phyloP scores from a whole-genome alignment of 257 asterid species.

The Ehretia macrophylla region DNA sequence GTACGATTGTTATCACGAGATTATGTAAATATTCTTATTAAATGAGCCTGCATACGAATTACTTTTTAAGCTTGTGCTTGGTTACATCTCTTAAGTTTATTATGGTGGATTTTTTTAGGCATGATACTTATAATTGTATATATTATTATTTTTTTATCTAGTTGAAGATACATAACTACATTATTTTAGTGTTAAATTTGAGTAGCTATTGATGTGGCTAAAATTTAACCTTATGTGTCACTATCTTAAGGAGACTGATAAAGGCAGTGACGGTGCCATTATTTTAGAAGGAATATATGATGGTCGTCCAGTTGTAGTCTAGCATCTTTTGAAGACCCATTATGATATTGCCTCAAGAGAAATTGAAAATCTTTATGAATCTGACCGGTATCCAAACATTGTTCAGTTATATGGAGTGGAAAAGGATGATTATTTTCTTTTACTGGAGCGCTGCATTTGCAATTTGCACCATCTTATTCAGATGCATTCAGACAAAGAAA shows the following conservation, averaged over 20 bases:
- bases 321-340: constrained; percentile 82
- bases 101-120: too few relatives aligned
- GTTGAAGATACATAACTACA: too few relatives aligned
- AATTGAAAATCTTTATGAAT: constrained; percentile 77
- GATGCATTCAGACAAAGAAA: constrained; percentile 40
- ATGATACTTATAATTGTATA: too few relatives aligned
- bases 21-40: too few relatives aligned
- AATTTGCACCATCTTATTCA: constrained; percentile 76
- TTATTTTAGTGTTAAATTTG: too few relatives aligned
- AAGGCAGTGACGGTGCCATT: constrained; percentile 91
- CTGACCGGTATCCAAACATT: constrained; percentile 85
- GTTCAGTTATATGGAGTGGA: constrained; percentile 91
- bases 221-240: too few relatives aligned
- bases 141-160: too few relatives aligned
- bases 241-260: constrained; percentile 78
- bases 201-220: too few relatives aligned
- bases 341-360: constrained; percentile 84
- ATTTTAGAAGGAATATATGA: constrained; percentile 86
- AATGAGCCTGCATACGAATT: too few relatives aligned
- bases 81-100: too few relatives aligned
- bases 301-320: constrained; percentile 88
- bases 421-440: constrained; percentile 87
- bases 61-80: too few relatives aligned
- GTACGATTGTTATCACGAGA: too few relatives aligned
- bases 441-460: constrained; percentile 86